Percentiles rank a stretch among this genome's conserved stretches.
These are phyloP conservation scores for Immersiella caudata DNA, from an alignment of 495 filamentous ascomycete species.

Conservation along the genomic window DNA sequence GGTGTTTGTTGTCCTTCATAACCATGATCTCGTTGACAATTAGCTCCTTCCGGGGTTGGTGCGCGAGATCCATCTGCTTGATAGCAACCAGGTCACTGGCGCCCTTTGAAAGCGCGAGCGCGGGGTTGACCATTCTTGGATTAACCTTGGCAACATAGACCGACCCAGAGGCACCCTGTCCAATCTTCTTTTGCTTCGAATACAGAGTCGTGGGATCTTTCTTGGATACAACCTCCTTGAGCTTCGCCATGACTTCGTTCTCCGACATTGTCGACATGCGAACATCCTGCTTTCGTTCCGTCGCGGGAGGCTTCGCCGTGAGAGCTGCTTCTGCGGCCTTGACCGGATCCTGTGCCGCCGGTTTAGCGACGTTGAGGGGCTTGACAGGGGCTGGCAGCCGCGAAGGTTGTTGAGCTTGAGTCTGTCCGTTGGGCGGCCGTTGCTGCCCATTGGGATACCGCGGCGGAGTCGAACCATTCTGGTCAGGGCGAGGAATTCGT, in stretches of 20 bases:
- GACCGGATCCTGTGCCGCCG: slow-evolving; percentile 63
- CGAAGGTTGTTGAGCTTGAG: slow-evolving; percentile 50
- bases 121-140: slow-evolving; percentile 59
- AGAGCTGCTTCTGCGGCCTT: slow-evolving; percentile 82
- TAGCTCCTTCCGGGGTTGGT: slow-evolving; percentile 95
- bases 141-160: slow-evolving; percentile 94
- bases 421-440: slow-evolving; percentile 40
- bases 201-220: slow-evolving; percentile 90
- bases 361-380: slow-evolving; percentile 90
- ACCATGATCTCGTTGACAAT: slow-evolving; percentile 99
- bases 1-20: slow-evolving; percentile 98
- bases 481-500: slow-evolving; percentile 34
- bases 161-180: slow-evolving; percentile 94
- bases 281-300: slow-evolving; percentile 77
- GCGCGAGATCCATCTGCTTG: slow-evolving; percentile 98
- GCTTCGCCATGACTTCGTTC: slow-evolving; percentile 91
- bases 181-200: slow-evolving; percentile 98
- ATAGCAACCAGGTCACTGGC: slow-evolving; percentile 86
- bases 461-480: slow-evolving; percentile 26
- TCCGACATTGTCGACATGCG: slow-evolving; percentile 98
- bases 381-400: slow-evolving; percentile 77
- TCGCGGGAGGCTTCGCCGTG: slow-evolving; percentile 67
- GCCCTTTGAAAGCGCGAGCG: slow-evolving; percentile 64
- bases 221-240: slow-evolving; percentile 89
- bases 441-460: slow-evolving; percentile 48